Base-by-base conservation (phyloP, 306 rosid genomes). In the Vicia villosa region DNA sequence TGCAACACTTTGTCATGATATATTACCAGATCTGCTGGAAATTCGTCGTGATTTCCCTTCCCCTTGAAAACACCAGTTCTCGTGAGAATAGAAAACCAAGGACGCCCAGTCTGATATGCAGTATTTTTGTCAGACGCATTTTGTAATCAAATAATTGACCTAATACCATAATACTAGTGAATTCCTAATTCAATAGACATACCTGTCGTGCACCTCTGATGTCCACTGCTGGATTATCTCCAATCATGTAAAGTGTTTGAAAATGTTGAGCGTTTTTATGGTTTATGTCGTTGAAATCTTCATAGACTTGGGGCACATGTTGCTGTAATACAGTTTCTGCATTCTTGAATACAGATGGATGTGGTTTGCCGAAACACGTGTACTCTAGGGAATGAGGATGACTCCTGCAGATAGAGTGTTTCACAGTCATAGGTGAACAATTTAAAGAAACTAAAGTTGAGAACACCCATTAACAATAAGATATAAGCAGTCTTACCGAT, bases 51-150 rank as follows among this genome's bases (percentile, higher is more conserved):
- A 81, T 86, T 93, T 69, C 74, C 96, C 79, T 80, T 84, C 70
- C 91, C 98, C 86, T 86, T 93, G 78, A 88, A 93, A 74, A 88
- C 96, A 15, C 98, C 98, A 0, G 94, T 90, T 82, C 96, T 86
- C 10, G 97, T 93, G 75, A 93, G 84, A 80, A 93, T 93, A 32
- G 97, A 90, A 86, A 93, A 93, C 98, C 98, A 93, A 70, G 96
- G 98, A 75, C 80, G 84, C 51, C 96, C 98, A 0, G 88, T 84
- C 98, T 93, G 87, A 81, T 81, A 69, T 43, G 51, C 42, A 76
- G 73, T 47, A 61, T 14, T 57, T 21, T 34, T 75, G 12, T 30
- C 1, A 57, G 17, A 73, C 22, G 38, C 47, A 69, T 41, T 45
- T 45, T 32, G 19, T 66, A 73, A 59, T 57, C 54, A 68, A 34